These are phyloP conservation scores for Dothidotthia symphoricarpi DNA, from an alignment of 2,329 filamentous ascomycete genomes.

Conservation along the genomic window DNA sequence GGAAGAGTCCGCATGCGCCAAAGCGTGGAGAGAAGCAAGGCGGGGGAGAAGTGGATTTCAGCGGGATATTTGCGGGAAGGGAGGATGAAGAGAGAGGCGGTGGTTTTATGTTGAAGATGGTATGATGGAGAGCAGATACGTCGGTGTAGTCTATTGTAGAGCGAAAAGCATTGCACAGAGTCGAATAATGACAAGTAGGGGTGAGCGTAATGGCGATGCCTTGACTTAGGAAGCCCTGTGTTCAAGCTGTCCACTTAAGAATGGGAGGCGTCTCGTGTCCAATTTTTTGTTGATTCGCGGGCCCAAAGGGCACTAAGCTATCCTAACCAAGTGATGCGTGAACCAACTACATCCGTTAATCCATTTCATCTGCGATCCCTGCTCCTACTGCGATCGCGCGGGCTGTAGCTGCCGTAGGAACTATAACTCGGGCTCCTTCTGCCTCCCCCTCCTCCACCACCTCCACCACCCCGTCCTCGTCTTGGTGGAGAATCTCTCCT, in stretches of 20 bases:
- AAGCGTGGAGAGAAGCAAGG: slow-evolving; percentile 63
- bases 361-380: slow-evolving; percentile 25
- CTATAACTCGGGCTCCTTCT: slow-evolving; percentile 62
- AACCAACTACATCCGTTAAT: no score
- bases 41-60: slow-evolving; percentile 50
- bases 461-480: slow-evolving; percentile 49
- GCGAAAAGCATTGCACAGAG: no score
- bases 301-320: no score
- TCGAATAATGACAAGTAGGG: no score
- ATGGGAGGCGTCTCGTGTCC: no score
- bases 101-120: slow-evolving; percentile 46
- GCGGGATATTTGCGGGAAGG: slow-evolving; percentile 50
- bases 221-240: no score
- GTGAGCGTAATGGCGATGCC: no score
- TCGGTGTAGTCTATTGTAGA: no score
- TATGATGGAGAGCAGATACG: slow-evolving; percentile 6
- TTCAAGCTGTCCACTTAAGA: no score
- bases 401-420: slow-evolving; percentile 59
- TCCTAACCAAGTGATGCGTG: no score
- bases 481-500: slow-evolving; percentile 46
- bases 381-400: slow-evolving; percentile 47
- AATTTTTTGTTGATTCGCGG: no score
- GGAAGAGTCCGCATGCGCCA: slow-evolving; percentile 78
- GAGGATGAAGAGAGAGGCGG: slow-evolving; percentile 50
- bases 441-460: slow-evolving; percentile 42